These are phyloP conservation scores for Cercospora sp. DNA, from an alignment of 2,329 filamentous ascomycete species.

Conservation along the genomic window DNA sequence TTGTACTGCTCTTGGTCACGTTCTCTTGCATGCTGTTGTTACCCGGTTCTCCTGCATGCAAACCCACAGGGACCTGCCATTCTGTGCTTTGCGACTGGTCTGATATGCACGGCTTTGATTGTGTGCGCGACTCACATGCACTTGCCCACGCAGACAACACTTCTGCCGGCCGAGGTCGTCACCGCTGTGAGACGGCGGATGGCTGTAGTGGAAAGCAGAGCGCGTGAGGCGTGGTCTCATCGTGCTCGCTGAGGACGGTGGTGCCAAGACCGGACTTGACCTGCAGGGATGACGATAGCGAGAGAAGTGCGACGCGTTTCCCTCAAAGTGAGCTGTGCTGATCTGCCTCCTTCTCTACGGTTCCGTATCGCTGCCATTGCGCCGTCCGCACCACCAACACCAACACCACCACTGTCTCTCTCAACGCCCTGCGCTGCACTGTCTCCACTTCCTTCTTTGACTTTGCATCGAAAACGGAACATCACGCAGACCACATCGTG, in stretches of 20 bases:
- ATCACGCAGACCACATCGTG: neutral
- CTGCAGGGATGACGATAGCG: neutral
- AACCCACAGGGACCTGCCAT: neutral
- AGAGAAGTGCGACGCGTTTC: neutral
- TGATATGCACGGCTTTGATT: neutral
- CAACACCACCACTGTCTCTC: neutral
- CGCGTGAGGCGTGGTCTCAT: neutral
- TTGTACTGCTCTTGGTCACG: neutral
- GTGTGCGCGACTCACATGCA: neutral
- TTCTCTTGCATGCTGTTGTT: conserved; percentile 1
- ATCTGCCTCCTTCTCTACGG: neutral
- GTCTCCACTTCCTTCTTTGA: neutral
- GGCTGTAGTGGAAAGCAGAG: neutral
- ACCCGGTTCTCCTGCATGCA: neutral
- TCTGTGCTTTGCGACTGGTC: neutral
- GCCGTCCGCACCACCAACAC: neutral
- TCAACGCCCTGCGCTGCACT: neutral
- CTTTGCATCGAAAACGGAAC: neutral
- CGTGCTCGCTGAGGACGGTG: neutral
- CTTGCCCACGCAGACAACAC: neutral
- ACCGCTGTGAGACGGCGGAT: neutral
- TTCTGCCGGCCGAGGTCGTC: neutral
- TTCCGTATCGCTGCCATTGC: conserved; percentile 7
- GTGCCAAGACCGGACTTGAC: neutral
- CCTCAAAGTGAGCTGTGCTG: neutral